Evolutionary conservation across 768 basidiomycete species (phyloP), one percentile per base, ranked within the genome.

Genomic region (Rhodotorula diobovata): DNA sequence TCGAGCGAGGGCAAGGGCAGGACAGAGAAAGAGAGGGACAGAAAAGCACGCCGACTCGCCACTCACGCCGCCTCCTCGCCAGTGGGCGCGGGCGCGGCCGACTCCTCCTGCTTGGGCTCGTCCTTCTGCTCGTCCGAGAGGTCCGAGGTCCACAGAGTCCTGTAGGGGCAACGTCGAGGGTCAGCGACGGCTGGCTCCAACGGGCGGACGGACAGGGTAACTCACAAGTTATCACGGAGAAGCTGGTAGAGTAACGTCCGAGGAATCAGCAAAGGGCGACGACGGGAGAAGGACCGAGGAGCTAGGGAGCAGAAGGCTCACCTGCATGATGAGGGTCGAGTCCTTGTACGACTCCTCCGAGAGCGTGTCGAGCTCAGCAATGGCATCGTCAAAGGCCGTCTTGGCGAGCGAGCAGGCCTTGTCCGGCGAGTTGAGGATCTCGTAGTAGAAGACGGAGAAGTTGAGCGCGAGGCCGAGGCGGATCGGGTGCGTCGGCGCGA

Each of bases 381-480:
- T 97, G 57, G 95, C 95, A 81, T 97, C 94, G 75, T 97, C 94
- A 82, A 98, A 98, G 15, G 95, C 94, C 83, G 96, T 93, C 85
- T 98, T 98, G 81, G 94, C 94, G 76, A 97, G 90, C 80, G 94
- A 91, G 85, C 94, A 96, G 62, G 95, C 95, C 82, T 93, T 91
- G 83, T 96, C 94, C 77, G 95, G 93, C 82, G 90, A 90, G 87
- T 96, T 96, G 82, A 96, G 88, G 81, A 97, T 96, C 83, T 97
- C 94, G 84, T 96, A 96, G 87, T 97, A 97, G 87, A 98, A 97
- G 61, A 98, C 94, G 64, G 93, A 96, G 87, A 97, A 97, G 87
- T 98, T 98, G 80, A 98, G 86, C 57, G 94, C 94, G 66, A 98
- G 90, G 82, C 95, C 95, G 74, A 98, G 91, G 79, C 94, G 93